Evolutionary conservation across 192 early-diverging fungal species (phyloP).

Genomic region (Spizellomyces sp.): DNA sequence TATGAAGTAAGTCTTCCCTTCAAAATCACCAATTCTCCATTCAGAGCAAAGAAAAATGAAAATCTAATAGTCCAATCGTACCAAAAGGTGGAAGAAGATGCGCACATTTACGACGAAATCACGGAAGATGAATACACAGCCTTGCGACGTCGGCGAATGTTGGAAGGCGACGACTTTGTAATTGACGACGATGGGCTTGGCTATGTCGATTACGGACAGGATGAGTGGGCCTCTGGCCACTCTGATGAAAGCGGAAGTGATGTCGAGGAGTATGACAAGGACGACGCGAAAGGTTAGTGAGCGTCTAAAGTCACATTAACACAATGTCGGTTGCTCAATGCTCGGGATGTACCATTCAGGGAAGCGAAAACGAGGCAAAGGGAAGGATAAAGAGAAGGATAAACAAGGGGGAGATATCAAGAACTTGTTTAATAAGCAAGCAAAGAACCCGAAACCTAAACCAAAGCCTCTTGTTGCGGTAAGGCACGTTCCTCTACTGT

Average conservation of each 20-base stretch:
- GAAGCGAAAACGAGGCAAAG: constrained; percentile 40
- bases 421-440: constrained; percentile 45
- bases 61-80: neutral
- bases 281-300: constrained; percentile 19
- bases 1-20: constrained; percentile 9
- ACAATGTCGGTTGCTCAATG: neutral
- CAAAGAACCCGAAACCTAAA: constrained; percentile 30
- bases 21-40: neutral
- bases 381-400: constrained; percentile 31
- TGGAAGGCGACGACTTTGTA: constrained; percentile 60
- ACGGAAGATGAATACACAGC: constrained; percentile 43
- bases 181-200: constrained; percentile 61
- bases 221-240: constrained; percentile 47
- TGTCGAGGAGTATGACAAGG: constrained; percentile 25
- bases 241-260: constrained; percentile 55
- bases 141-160: constrained; percentile 30
- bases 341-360: neutral
- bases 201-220: constrained; percentile 63
- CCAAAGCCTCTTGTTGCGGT: constrained; percentile 10
- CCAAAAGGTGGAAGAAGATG: constrained; percentile 24
- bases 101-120: constrained; percentile 62
- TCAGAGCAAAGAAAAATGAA: neutral
- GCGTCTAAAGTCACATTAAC: neutral
- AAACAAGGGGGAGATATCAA: constrained; percentile 39
- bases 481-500: constrained; percentile 2